phyloP scores from a whole-genome alignment of 306 rosid genomes.

The Pyrus pyrifolia region DNA sequence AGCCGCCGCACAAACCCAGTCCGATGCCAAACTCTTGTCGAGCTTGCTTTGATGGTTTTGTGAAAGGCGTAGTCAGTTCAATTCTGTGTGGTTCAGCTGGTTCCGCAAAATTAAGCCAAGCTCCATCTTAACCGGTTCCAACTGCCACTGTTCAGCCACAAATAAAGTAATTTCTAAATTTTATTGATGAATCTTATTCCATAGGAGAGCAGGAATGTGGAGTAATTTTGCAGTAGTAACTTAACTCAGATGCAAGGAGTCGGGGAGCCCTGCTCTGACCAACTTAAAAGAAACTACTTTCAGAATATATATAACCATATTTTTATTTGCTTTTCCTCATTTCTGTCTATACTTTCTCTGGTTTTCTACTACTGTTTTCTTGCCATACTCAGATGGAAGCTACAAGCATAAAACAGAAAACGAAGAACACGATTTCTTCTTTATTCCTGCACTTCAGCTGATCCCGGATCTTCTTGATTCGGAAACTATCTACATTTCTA shows the following conservation, averaged over 20 bases:
- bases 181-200: too few relatives aligned
- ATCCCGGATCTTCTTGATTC: neutral
- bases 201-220: too few relatives aligned
- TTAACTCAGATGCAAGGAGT: neutral
- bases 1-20: conserved; percentile 27
- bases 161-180: too few relatives aligned
- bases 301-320: neutral
- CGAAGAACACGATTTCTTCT: neutral
- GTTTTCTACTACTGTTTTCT: neutral
- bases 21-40: conserved; percentile 52
- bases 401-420: neutral
- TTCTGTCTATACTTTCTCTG: neutral
- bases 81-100: conserved; percentile 30
- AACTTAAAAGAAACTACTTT: neutral
- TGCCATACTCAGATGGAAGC: neutral
- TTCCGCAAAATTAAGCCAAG: conserved; percentile 12
- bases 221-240: too few relatives aligned
- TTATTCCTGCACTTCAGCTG: neutral
- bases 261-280: neutral
- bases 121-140: neutral
- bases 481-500: neutral
- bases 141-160: neutral
- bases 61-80: conserved; percentile 42
- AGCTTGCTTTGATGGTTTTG: conserved; percentile 49
- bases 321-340: neutral